A percentile compares a stretch with the other conserved stretches of the same genome.
These are phyloP conservation scores for Lecanosticta acicola DNA, from an alignment of 2,329 filamentous ascomycete species.

Conservation along the genomic window DNA sequence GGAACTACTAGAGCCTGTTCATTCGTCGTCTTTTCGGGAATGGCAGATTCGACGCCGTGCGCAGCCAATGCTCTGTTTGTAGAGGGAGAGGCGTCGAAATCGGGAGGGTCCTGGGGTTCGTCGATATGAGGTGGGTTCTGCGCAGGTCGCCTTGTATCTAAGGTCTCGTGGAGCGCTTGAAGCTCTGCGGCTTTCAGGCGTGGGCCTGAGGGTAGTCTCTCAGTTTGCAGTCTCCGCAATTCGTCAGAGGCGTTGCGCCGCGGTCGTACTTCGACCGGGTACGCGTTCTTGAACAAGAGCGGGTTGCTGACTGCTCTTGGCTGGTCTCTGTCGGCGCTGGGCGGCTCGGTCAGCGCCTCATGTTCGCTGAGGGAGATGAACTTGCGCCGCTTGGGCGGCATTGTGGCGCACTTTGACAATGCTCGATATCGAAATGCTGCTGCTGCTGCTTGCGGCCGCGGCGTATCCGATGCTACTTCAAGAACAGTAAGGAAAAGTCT, in stretches of 20 bases:
- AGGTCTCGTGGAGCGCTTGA: conserved; percentile 5
- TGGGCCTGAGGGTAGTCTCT: not conserved
- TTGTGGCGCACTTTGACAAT: not conserved
- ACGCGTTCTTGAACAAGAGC: not conserved
- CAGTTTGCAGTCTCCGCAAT: not conserved
- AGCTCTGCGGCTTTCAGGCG: conserved; percentile 7
- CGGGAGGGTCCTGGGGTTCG: no score
- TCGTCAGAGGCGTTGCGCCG: conserved; percentile 4
- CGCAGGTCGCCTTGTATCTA: not conserved
- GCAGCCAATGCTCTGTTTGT: no score
- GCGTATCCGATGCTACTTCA: no score
- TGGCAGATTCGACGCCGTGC: no score
- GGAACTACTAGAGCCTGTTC: no score
- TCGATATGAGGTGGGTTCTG: not conserved
- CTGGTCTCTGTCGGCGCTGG: not conserved
- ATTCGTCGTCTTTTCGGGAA: no score
- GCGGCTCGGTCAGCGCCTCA: not conserved
- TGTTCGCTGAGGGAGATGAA: not conserved
- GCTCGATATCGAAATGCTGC: not conserved
- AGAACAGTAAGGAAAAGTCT: no score
- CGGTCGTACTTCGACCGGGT: not conserved
- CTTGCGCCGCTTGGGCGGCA: not conserved
- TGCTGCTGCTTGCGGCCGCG: not conserved
- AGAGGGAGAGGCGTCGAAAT: no score
- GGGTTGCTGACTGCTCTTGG: not conserved